phyloP scores from a whole-genome alignment of 768 basidiomycete genomes.

The Hemileccinum rubropunctum region DNA sequence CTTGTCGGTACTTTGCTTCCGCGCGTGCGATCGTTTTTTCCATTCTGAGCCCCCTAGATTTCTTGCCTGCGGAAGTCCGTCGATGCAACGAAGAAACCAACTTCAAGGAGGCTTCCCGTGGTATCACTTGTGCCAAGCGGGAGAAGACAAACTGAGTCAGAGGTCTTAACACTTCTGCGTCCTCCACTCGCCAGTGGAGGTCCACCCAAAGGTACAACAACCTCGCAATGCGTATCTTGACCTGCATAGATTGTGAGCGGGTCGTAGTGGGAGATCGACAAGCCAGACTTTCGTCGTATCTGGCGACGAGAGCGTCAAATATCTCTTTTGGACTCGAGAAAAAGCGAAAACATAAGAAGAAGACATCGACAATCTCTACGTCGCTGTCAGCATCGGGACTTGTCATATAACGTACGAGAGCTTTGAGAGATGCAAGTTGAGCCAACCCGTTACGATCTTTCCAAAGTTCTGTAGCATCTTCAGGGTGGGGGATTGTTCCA shows the following conservation, averaged over 20 bases:
- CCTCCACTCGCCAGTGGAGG: constrained; percentile 58
- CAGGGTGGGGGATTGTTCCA: constrained; percentile 30
- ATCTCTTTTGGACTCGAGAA: constrained; percentile 54
- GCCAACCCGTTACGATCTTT: constrained; percentile 25
- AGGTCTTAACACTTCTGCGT: constrained; percentile 36
- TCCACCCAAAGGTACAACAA: constrained; percentile 71
- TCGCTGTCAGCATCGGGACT: constrained; percentile 40
- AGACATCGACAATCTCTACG: constrained; percentile 45
- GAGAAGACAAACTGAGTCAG: constrained; percentile 32
- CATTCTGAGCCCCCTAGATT: constrained; percentile 24
- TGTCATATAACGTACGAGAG: constrained; percentile 46
- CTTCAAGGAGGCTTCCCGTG: constrained; percentile 22
- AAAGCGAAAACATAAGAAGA: constrained; percentile 72
- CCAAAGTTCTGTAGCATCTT: constrained; percentile 29
- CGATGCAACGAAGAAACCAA: constrained; percentile 32
- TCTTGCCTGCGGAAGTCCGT: constrained; percentile 20
- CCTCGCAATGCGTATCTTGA: constrained; percentile 59
- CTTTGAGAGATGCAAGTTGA: constrained; percentile 38
- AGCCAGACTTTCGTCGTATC: constrained; percentile 43
- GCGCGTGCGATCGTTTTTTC: constrained; percentile 26
- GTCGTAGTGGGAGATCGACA: constrained; percentile 31
- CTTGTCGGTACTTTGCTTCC: constrained; percentile 15
- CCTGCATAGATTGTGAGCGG: constrained; percentile 42
- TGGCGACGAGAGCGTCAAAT: constrained; percentile 41
- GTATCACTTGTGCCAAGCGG: constrained; percentile 30